Conservation (phyloP, 164 flowering plant genomes). For the Nelumbo lutea region DNA sequence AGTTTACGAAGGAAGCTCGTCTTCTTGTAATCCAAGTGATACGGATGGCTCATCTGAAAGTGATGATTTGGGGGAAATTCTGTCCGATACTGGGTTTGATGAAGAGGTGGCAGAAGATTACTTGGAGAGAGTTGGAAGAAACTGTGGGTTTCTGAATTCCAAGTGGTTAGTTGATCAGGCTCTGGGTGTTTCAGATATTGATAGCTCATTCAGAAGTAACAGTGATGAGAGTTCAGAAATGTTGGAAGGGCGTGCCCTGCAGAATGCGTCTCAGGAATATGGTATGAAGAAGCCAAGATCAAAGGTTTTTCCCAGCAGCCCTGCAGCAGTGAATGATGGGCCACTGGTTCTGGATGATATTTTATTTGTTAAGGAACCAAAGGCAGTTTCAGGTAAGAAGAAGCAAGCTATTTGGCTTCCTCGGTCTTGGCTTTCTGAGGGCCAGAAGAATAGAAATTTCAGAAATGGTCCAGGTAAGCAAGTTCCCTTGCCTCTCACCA, state of each 20-base stretch:
- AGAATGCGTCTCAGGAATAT: conserved; percentile 65
- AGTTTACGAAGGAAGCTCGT: conserved; percentile 30
- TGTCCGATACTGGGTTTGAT: conserved; percentile 59
- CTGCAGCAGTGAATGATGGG: conserved; percentile 18
- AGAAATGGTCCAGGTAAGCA: conserved; percentile 58
- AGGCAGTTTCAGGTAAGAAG: conserved; percentile 50
- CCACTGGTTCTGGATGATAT: conserved; percentile 45
- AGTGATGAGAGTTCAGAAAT: conserved; percentile 45
- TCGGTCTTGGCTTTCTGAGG: conserved; percentile 62
- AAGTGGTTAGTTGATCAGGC: conserved; percentile 40
- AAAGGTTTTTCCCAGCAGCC: conserved; percentile 14
- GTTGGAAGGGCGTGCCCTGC: conserved; percentile 55
- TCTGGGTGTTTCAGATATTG: conserved; percentile 40
- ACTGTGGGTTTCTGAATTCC: conserved; percentile 33
- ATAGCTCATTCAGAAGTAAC: conserved; percentile 33
- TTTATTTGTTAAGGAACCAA: conserved; percentile 62
- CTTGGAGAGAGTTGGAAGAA: conserved; percentile 83
- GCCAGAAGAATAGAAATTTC: conserved; percentile 45
- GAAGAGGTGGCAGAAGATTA: conserved; percentile 81
- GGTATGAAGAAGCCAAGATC: conserved; percentile 46
- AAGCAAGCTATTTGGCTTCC: conserved; percentile 43
- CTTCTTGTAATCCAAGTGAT: conserved; percentile 24
- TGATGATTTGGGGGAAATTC: conserved; percentile 22
- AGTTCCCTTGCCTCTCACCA: neutral
- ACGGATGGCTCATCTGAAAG: conserved; percentile 31